Base-by-base conservation (phyloP, 495 filamentous ascomycete genomes). In the Parmelia sp. region DNA sequence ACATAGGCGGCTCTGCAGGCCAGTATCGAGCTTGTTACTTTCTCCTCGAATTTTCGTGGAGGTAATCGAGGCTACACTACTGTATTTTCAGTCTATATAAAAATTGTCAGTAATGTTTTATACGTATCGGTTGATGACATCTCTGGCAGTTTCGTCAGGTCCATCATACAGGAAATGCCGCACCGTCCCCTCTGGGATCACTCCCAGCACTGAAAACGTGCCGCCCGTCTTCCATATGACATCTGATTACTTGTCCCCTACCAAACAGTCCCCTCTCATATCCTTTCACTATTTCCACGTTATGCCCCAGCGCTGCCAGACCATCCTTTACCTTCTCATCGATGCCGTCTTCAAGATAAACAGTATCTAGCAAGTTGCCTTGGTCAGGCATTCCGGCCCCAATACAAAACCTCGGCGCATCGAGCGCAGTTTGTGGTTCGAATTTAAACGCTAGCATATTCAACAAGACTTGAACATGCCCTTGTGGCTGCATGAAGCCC, bases 401-500 rank as follows among this genome's bases (percentile, higher is more conserved):
- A 67, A 93, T 87, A 66, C 91, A 96, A 47, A 97, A 80, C 14
- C 94, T 80, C 42, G 95, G 93, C 37, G 94, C 86, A 71, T 98
- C 94, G 4, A 98, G 79, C 53, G 95, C 93, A 39, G 88, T 86
- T 79, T 98, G 94, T 36, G 92, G 91, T 62, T 84, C 87, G 69
- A 89, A 80, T n/a, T 86, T 84, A 72, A 94, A 96, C 0, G 88
- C 86, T 5, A 96, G 74, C 85, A 95, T 90, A 63, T 96, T 96
- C 11, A 97, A 81, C 59, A 98, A 76, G 4, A 97, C 91, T 74
- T 98, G 94, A 19, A 97, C 90, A 71, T 98, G 94, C 14, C 94
- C 94, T 78, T 97, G 94, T 0, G 94, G 94, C 78, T 98, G 94
- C 95, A 98, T 97, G 75, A 92, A 96, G 39, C 94, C 94, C 65